These are phyloP conservation scores for Coemansia sp. DNA, from an alignment of 192 early-diverging fungal genomes.

Conservation along the genomic window DNA sequence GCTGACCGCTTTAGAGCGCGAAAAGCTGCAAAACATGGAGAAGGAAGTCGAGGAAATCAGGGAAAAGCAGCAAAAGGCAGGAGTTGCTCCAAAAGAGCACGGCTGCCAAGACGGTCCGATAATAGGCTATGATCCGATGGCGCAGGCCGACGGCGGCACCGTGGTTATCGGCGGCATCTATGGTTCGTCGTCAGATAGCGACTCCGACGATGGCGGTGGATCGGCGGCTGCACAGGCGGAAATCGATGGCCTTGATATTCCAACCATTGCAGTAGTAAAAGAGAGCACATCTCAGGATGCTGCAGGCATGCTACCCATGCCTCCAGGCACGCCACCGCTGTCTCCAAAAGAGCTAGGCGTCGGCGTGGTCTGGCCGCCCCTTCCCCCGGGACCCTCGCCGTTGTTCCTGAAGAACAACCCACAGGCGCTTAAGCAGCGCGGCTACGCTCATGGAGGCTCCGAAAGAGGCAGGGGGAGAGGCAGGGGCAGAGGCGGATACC, in stretches of 20 bases:
- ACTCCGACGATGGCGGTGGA: not conserved
- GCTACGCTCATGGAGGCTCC: not conserved
- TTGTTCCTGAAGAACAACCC: constrained; percentile 23
- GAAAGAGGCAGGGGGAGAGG: constrained; percentile 4
- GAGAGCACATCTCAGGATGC: not conserved
- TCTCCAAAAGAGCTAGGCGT: constrained; percentile 18
- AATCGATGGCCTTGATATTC: constrained; percentile 9
- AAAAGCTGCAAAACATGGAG: constrained; percentile 30
- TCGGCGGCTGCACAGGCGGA: not conserved
- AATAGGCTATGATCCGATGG: constrained; percentile 42
- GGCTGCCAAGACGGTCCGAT: not conserved
- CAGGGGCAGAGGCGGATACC: not conserved
- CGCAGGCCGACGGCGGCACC: constrained; percentile 3
- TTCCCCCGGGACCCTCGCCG: constrained; percentile 47
- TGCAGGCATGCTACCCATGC: constrained; percentile 34
- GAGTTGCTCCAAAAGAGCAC: constrained; percentile 16
- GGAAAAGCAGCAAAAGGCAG: constrained; percentile 35
- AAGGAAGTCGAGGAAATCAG: constrained; percentile 31
- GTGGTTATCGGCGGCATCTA: constrained; percentile 14
- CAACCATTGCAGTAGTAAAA: constrained; percentile 1
- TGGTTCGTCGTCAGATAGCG: constrained; percentile 16
- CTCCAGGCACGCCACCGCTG: constrained; percentile 42
- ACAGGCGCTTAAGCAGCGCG: constrained; percentile 1
- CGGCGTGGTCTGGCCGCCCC: constrained; percentile 35
- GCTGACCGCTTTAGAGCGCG: constrained; percentile 38